Percentiles rank a stretch among this genome's conserved stretches.
These are phyloP conservation scores for Coniochaeta prunicola DNA, from an alignment of 2,329 filamentous ascomycete species.

Conservation along the genomic window DNA sequence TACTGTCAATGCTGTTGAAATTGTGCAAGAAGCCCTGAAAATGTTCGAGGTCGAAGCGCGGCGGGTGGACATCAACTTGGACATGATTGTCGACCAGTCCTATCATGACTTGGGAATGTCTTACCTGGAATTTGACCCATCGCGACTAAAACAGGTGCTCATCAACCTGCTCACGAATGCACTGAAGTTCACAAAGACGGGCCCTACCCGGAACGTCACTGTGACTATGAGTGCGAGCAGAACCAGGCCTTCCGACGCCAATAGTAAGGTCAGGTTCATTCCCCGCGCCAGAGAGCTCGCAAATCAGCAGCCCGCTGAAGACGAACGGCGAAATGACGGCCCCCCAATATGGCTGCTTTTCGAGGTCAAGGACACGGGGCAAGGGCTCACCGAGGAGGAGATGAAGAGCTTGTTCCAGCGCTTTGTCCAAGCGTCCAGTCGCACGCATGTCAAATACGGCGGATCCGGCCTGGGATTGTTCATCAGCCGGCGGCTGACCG, in stretches of 20 bases:
- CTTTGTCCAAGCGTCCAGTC: conserved; percentile 70
- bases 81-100: conserved; percentile 55
- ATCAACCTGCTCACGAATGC: conserved; percentile 78
- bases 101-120: conserved; percentile 51
- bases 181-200: conserved; percentile 70
- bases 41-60: conserved; percentile 74
- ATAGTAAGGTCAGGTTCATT: conserved; percentile 52
- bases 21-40: conserved; percentile 61
- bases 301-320: conserved; percentile 24
- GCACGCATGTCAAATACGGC: conserved; percentile 72
- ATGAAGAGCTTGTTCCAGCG: conserved; percentile 70
- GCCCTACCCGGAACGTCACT: conserved; percentile 47
- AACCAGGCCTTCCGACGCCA: conserved; percentile 28
- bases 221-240: conserved; percentile 38
- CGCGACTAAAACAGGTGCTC: conserved; percentile 67
- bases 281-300: conserved; percentile 41
- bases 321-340: conserved; percentile 25
- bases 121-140: conserved; percentile 65
- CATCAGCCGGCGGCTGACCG: conserved; percentile 71
- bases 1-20: conserved; percentile 57
- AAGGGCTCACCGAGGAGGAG: conserved; percentile 63
- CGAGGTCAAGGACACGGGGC: conserved; percentile 69
- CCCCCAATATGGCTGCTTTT: conserved; percentile 58
- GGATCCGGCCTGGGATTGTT: conserved; percentile 74
- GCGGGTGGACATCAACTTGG: conserved; percentile 60